phyloP scores from a whole-genome alignment of 1,284 basidiomycete species.

The Prillingera fragicola region DNA sequence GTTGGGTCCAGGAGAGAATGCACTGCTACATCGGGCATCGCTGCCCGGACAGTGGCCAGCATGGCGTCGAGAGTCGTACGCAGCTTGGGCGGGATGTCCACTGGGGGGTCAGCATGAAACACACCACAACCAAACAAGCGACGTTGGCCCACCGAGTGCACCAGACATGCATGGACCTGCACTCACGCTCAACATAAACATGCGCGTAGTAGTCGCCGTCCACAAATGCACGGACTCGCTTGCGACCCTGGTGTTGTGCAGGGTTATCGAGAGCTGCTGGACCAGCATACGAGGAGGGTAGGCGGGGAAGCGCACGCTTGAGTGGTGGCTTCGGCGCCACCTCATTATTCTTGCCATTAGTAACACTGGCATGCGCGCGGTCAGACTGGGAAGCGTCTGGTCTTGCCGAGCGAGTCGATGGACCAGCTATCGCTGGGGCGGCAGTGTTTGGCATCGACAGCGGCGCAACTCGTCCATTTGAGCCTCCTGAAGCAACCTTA shows the following conservation, averaged over 20 bases:
- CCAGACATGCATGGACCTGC: not conserved
- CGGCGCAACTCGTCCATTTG: no score
- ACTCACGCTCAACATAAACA: constrained; percentile 39
- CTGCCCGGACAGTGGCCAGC: constrained; percentile 5
- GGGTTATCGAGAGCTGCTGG: constrained; percentile 29
- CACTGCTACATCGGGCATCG: constrained; percentile 12
- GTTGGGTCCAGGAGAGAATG: constrained; percentile 21
- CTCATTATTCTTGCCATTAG: no score
- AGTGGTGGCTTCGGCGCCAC: not conserved
- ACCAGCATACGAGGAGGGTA: constrained; percentile 1
- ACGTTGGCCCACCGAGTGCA: not conserved
- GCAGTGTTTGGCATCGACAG: no score
- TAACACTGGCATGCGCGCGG: not conserved
- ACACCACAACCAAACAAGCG: not conserved
- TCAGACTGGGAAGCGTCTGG: no score
- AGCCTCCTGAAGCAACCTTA: not conserved
- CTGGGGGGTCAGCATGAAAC: constrained; percentile 6
- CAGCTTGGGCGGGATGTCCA: constrained; percentile 17
- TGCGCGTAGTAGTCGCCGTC: constrained; percentile 46
- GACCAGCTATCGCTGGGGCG: no score
- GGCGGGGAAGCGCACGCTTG: constrained; percentile 6
- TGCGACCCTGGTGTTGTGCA: constrained; percentile 38
- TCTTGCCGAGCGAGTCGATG: no score
- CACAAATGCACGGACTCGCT: constrained; percentile 40
- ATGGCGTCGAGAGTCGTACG: constrained; percentile 16